These are phyloP conservation scores for Fusarium sp. DNA, from an alignment of 2,329 filamentous ascomycete genomes.

Conservation along the genomic window DNA sequence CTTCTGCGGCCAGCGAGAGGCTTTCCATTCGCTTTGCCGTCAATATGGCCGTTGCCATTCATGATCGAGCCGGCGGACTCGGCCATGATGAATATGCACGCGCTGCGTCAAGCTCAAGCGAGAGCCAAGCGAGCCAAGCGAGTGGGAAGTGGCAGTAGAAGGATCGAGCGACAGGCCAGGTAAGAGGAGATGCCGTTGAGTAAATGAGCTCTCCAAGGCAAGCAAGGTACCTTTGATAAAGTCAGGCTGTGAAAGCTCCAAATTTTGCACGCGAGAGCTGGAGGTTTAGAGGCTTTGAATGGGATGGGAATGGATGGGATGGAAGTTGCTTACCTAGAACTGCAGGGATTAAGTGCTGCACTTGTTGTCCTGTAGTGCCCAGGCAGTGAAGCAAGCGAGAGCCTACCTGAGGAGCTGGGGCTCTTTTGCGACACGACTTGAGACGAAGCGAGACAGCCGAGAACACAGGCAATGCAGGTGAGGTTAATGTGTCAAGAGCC, in stretches of 20 bases:
- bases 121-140: slow-evolving; percentile 23
- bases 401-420: slow-evolving; percentile 10
- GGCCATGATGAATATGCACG: slow-evolving; percentile 47
- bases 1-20: slow-evolving; percentile 35
- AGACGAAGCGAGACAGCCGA: slow-evolving; percentile 39
- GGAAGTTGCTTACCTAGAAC: slow-evolving; percentile 18
- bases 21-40: slow-evolving; percentile 47
- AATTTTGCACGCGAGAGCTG: not conserved
- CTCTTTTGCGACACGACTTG: slow-evolving; percentile 39
- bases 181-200: slow-evolving; percentile 9
- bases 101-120: slow-evolving; percentile 20
- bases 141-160: slow-evolving; percentile 5
- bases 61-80: slow-evolving; percentile 47
- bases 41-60: slow-evolving; percentile 53
- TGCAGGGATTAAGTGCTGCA: slow-evolving; percentile 29
- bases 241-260: slow-evolving; percentile 21
- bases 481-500: not conserved
- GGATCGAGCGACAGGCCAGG: slow-evolving; percentile 10
- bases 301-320: slow-evolving; percentile 1
- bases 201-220: slow-evolving; percentile 21
- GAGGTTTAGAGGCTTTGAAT: slow-evolving; percentile 31
- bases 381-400: slow-evolving; percentile 29
- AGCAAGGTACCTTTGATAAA: slow-evolving; percentile 20
- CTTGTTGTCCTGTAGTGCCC: slow-evolving; percentile 3
- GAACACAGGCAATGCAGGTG: slow-evolving; percentile 1